Base-by-base conservation (phyloP, 2,329 filamentous ascomycete species). In the Colletotrichum sp. region DNA sequence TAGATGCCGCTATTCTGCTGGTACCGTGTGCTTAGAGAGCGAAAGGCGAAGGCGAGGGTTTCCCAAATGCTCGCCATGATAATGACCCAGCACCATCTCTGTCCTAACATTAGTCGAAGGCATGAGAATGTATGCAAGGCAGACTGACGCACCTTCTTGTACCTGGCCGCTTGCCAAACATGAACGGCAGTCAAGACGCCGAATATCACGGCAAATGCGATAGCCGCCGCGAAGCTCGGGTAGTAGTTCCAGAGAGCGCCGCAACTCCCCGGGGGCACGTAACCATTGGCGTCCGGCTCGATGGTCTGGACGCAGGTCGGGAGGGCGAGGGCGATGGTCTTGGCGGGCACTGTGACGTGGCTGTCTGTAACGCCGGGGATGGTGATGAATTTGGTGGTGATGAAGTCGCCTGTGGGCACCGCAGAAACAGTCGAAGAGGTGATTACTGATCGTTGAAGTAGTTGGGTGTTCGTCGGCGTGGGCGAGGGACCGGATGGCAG, bases 221-320 rank as follows among this genome's bases (percentile, higher is more conserved):
- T 26, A 4, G 83, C 83, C 0, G 83, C 82, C 2, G 72, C 77
- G 57, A 84, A 84, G 44, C 77, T 82, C 0, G 84, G 83, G 1
- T 84, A 83, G 69, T 85, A 84, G 9, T 81, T 72, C 82, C 81
- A 84, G 0, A 84, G 73, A 5, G 83, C 83, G 8, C 78, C 79
- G 12, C 81, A 83, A 0, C 77, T 81, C 1, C 82, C 82, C 0
- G 84, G 82, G 0, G 83, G 83, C 1, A 85, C 64, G 39, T 84
- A 80, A 8, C 83, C 83, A 28, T 85, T 84, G 36, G 78, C 75
- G 62, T 85, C 84, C 2, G 83, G 83, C 10, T 78, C 75, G 4
- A 83, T 80, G 2, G 81, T 85, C 71, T 84, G 84, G 1, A 83
- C 76, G 75, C 85, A 87, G 5, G 85, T 86, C 15, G 84, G 85